Evolutionary conservation across 768 basidiomycete genomes (phyloP).

Genomic region (Tremella fuciformis): DNA sequence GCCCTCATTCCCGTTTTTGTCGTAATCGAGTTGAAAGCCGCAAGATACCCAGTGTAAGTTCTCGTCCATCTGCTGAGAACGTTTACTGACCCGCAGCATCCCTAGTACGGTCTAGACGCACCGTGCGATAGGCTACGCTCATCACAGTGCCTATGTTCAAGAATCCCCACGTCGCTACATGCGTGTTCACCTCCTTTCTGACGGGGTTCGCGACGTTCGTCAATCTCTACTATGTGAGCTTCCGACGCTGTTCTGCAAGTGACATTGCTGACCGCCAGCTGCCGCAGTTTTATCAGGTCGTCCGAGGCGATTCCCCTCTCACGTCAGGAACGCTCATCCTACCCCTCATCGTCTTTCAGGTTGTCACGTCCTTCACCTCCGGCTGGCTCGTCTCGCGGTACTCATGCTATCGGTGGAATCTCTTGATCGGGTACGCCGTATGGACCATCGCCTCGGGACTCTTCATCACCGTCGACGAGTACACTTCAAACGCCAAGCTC

Average conservation of each 20-base stretch:
- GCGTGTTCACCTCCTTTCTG: conserved; percentile 68
- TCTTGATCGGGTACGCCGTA: conserved; percentile 63
- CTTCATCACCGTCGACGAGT: conserved; percentile 62
- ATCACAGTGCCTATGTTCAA: conserved; percentile 73
- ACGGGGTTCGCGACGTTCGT: conserved; percentile 54
- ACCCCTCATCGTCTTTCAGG: conserved; percentile 66
- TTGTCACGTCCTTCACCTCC: conserved; percentile 56
- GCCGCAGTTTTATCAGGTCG: conserved; percentile 73
- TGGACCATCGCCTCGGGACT: conserved; percentile 71
- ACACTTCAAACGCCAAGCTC: conserved; percentile 57
- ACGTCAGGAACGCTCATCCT: conserved; percentile 66
- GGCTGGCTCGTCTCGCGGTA: conserved; percentile 65
- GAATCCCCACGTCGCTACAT: conserved; percentile 64
- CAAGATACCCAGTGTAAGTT: too few relatives aligned
- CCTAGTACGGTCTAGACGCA: too few relatives aligned
- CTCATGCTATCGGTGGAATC: conserved; percentile 64
- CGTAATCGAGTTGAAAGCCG: conserved; percentile 71
- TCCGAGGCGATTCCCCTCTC: conserved; percentile 65
- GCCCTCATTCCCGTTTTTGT: conserved; percentile 62
- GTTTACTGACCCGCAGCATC: too few relatives aligned
- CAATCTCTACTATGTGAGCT: conserved; percentile 64
- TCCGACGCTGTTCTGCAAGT: too few relatives aligned
- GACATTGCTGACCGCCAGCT: too few relatives aligned
- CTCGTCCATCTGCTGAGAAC: conserved; percentile 64
- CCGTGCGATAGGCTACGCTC: too few relatives aligned